These are phyloP conservation scores for Lactarius tabidus DNA, from an alignment of 768 basidiomycete genomes.

Conservation along the genomic window DNA sequence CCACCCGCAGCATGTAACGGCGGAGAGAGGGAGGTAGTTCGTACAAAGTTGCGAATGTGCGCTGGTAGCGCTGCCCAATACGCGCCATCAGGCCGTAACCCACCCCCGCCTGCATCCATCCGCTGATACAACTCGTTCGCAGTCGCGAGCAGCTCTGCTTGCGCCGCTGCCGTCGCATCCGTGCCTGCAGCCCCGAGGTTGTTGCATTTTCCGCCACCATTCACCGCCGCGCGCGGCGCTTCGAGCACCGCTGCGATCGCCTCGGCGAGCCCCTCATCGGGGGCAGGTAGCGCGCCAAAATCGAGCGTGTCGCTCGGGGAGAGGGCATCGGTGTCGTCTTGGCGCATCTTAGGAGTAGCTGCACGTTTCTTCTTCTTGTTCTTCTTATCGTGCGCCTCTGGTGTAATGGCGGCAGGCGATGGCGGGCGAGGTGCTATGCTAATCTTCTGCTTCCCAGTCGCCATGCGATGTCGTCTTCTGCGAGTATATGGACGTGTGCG, in stretches of 20 bases:
- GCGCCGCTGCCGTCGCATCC: slow-evolving; percentile 25
- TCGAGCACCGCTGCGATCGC: slow-evolving; percentile 26
- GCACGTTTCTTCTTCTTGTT: slow-evolving; percentile 22
- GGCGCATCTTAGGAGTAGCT: slow-evolving; percentile 4
- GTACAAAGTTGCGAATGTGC: slow-evolving; percentile 66
- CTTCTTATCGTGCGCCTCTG: slow-evolving; percentile 10
- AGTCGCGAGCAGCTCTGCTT: slow-evolving; percentile 44
- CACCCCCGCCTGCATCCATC: slow-evolving; percentile 23
- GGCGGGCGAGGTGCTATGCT: background rate
- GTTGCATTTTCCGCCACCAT: background rate
- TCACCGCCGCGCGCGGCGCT: slow-evolving; percentile 11
- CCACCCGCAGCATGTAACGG: slow-evolving; percentile 32
- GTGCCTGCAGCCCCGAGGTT: slow-evolving; percentile 11
- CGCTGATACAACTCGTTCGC: slow-evolving; percentile 49
- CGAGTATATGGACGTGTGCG: background rate
- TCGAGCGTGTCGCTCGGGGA: slow-evolving; percentile 19
- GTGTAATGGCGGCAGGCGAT: background rate
- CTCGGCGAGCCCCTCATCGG: slow-evolving; percentile 25
- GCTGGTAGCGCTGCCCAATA: slow-evolving; percentile 69
- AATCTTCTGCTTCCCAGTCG: slow-evolving; percentile 22
- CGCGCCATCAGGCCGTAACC: slow-evolving; percentile 48
- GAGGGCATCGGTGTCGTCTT: slow-evolving; percentile 18
- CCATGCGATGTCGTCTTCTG: slow-evolving; percentile 8
- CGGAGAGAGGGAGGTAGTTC: slow-evolving; percentile 35
- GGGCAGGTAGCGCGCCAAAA: slow-evolving; percentile 19